Conservation (phyloP, 1,139 yeast species). For the Blastobotrys aristatus region DNA sequence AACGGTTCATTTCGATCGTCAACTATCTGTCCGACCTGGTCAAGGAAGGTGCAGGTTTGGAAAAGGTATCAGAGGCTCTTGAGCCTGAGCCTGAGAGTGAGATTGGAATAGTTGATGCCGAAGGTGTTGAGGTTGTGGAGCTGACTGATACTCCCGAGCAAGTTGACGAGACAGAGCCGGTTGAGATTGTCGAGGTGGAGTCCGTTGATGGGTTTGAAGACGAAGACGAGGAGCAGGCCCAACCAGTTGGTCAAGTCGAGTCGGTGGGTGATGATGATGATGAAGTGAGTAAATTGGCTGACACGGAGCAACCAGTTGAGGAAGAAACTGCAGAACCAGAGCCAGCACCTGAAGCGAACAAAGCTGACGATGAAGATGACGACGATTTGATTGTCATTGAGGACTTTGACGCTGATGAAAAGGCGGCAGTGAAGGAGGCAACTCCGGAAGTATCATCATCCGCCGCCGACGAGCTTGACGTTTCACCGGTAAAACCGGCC, state of each 20-base stretch:
- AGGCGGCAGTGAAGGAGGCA: neutral
- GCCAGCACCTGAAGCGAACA: neutral
- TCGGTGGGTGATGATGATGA: neutral
- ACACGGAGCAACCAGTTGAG: neutral
- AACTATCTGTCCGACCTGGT: constrained; percentile 21
- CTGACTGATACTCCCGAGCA: neutral
- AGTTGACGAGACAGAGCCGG: neutral
- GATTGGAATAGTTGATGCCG: too few relatives aligned
- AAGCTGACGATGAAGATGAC: neutral
- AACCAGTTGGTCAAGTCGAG: neutral
- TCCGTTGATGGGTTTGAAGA: neutral
- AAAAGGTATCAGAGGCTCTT: neutral
- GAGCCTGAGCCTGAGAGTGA: neutral
- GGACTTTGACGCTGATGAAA: neutral
- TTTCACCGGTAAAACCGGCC: neutral
- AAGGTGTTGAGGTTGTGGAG: constrained; percentile 3
- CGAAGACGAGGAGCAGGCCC: too few relatives aligned
- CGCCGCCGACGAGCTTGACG: neutral
- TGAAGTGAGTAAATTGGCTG: neutral
- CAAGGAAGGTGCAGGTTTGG: constrained; percentile 23
- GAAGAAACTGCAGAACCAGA: constrained; percentile 3
- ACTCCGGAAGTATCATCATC: neutral
- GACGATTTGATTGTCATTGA: neutral
- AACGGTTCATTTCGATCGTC: constrained; percentile 22
- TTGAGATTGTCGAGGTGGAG: constrained; percentile 5